phyloP scores from a whole-genome alignment of 371 early-diverging fungal species.

The Dinochytrium kinnereticum region DNA sequence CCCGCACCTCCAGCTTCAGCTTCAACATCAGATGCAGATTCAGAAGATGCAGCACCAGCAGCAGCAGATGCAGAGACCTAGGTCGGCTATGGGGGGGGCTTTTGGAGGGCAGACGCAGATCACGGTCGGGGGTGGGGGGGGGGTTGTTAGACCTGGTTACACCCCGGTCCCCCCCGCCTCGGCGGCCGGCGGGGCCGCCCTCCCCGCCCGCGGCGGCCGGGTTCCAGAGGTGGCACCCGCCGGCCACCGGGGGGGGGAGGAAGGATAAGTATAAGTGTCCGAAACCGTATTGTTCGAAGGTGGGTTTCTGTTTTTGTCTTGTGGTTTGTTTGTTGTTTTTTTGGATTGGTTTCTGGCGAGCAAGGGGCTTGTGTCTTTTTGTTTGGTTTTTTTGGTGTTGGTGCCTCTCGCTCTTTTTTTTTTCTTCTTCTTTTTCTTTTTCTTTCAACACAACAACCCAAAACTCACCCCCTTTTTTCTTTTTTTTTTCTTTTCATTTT shows the following conservation, averaged over 20 bases:
- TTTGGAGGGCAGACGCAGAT: too few relatives aligned
- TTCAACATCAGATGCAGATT: constrained; percentile 15
- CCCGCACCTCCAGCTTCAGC: background rate
- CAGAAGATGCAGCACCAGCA: background rate
- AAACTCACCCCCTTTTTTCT: background rate
- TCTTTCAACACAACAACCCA: too few relatives aligned
- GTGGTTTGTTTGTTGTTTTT: background rate
- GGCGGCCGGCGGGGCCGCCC: too few relatives aligned
- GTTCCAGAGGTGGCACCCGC: too few relatives aligned
- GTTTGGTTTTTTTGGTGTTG: too few relatives aligned
- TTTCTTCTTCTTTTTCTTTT: too few relatives aligned
- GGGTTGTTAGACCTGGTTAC: too few relatives aligned
- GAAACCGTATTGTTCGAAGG: constrained; percentile 32
- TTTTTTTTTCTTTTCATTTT: background rate
- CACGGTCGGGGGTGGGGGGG: too few relatives aligned
- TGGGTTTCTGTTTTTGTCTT: too few relatives aligned
- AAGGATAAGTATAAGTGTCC: constrained; percentile 26
- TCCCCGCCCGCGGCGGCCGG: background rate
- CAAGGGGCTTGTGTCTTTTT: too few relatives aligned
- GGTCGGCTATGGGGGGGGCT: constrained; percentile 6
- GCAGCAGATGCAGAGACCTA: background rate
- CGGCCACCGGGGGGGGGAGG: background rate
- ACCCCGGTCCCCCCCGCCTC: too few relatives aligned
- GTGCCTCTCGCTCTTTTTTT: too few relatives aligned
- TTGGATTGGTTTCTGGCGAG: background rate